Evolutionary conservation across 768 basidiomycete species (phyloP), one percentile per base, ranked within the genome.

Genomic region (Suillus luteus): DNA sequence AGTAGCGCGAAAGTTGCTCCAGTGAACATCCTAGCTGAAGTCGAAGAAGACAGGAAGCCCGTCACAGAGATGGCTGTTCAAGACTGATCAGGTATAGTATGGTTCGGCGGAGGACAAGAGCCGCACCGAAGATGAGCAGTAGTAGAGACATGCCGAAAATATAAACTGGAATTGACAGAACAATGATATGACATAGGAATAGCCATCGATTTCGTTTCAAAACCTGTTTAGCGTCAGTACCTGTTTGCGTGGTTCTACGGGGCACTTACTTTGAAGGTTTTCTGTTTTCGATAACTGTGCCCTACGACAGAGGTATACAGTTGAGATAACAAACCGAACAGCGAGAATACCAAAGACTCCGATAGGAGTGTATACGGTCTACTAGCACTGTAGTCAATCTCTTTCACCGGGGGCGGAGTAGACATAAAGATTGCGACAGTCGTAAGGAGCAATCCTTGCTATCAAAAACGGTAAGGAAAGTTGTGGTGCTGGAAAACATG

Each of bases 361-460:
- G 55, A 55, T 37, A 55, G 22, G 14, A 55, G 55, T 22, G 37
- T 37, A 15, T 55, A 55, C 1, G 55, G 55, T 24, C n/a, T n/a
- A 35, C 15, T 14, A 38, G 37, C 55, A 24, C 3, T 8, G n/a
- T 55, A 55, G 37, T 55, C 5, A 3, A 55, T 55, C 37, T 55
- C 22, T 10, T 24, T 7, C 7, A 55, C 14, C 22, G 55, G 55
- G 22, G 55, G 22, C 1, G 22, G 3, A 22, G 55, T 55, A 7
- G 55, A 22, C n/a, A 55, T 55, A 22, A 55, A 55, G 37, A 55
- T n/a, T 15, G 55, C 55, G 14, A 55, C 55, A 38, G 55, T 55
- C 8, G 55, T 38, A 24, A 55, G 55, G 22, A 55, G n/a, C 37
- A 55, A 55, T 55, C 55, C 55, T 55, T 55, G 55, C 55, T 55